These are phyloP conservation scores for Coemansia sp. DNA, from an alignment of 192 early-diverging fungal genomes.

Conservation along the genomic window DNA sequence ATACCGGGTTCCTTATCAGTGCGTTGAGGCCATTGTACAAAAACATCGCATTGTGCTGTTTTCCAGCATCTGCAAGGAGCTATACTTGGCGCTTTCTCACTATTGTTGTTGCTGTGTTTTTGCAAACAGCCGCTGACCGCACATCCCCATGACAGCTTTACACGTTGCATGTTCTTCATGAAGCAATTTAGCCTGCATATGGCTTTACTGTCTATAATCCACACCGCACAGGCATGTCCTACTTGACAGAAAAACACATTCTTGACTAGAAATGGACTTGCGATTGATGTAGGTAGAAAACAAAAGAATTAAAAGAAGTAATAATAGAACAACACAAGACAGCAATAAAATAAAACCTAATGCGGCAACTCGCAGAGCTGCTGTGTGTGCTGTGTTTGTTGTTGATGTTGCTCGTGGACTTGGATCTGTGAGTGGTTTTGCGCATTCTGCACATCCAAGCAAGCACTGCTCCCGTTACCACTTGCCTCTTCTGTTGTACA, in stretches of 20 bases:
- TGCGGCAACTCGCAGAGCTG: slow-evolving; percentile 55
- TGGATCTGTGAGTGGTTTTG: slow-evolving; percentile 30
- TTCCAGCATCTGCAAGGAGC: background rate
- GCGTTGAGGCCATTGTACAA: background rate
- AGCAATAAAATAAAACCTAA: slow-evolving; percentile 12
- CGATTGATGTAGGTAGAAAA: slow-evolving; percentile 2
- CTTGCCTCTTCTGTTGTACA: slow-evolving; percentile 15
- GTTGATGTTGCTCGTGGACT: slow-evolving; percentile 24
- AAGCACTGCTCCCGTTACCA: slow-evolving; percentile 20
- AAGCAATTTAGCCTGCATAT: background rate
- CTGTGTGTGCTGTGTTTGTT: slow-evolving; percentile 44
- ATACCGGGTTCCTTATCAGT: background rate
- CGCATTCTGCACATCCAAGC: slow-evolving; percentile 32
- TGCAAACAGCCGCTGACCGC: background rate
- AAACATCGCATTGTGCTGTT: background rate
- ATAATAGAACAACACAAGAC: slow-evolving; percentile 17
- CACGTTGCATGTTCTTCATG: background rate
- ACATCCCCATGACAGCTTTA: background rate
- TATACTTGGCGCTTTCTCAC: background rate
- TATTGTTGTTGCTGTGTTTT: background rate
- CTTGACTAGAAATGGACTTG: background rate
- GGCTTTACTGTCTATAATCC: background rate
- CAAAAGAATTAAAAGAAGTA: slow-evolving; percentile 12
- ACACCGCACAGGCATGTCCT: background rate
- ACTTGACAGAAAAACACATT: background rate